Evolutionary conservation across 2,329 filamentous ascomycete species (phyloP).

Genomic region (Colletotrichum euphorbiae): DNA sequence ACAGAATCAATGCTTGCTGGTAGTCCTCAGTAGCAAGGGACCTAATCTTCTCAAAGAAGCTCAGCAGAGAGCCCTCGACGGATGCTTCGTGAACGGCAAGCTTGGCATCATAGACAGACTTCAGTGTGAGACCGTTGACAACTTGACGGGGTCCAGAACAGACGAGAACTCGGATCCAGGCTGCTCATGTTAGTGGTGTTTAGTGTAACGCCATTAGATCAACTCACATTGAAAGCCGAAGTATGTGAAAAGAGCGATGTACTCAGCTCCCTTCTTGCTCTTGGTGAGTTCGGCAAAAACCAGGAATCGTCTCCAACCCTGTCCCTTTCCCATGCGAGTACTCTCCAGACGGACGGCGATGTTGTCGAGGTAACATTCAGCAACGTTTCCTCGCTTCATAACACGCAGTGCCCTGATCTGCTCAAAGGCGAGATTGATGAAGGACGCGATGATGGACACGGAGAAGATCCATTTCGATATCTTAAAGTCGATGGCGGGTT

Average conservation of each 20-base stretch:
- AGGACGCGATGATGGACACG: slow-evolving; percentile 90
- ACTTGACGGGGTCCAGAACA: slow-evolving; percentile 93
- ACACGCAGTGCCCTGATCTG: slow-evolving; percentile 83
- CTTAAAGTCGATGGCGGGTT: slow-evolving; percentile 80
- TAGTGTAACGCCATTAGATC: not conserved
- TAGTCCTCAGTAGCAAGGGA: slow-evolving; percentile 78
- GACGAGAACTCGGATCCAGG: slow-evolving; percentile 88
- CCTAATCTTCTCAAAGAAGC: slow-evolving; percentile 87
- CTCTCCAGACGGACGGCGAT: slow-evolving; percentile 88
- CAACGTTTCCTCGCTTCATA: slow-evolving; percentile 86
- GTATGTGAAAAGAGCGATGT: slow-evolving; percentile 90
- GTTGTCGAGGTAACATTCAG: slow-evolving; percentile 90
- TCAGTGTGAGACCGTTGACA: slow-evolving; percentile 89
- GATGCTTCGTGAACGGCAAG: slow-evolving; percentile 66
- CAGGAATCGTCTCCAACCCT: slow-evolving; percentile 90
- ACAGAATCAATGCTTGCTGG: slow-evolving; percentile 84
- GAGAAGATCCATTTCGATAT: slow-evolving; percentile 96
- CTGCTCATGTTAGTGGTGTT: slow-evolving; percentile 54
- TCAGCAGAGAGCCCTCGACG: slow-evolving; percentile 73
- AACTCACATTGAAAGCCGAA: slow-evolving; percentile 75
- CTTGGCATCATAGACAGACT: slow-evolving; percentile 82
- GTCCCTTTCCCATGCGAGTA: slow-evolving; percentile 77
- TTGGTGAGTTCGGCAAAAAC: slow-evolving; percentile 93
- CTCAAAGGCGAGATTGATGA: slow-evolving; percentile 83
- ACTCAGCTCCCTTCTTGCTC: slow-evolving; percentile 90